A percentile compares a stretch with the other conserved stretches of the same genome.
Evolutionary conservation across 805 yeast genomes (phyloP).

Genomic region (Ogataea pignaliae): DNA sequence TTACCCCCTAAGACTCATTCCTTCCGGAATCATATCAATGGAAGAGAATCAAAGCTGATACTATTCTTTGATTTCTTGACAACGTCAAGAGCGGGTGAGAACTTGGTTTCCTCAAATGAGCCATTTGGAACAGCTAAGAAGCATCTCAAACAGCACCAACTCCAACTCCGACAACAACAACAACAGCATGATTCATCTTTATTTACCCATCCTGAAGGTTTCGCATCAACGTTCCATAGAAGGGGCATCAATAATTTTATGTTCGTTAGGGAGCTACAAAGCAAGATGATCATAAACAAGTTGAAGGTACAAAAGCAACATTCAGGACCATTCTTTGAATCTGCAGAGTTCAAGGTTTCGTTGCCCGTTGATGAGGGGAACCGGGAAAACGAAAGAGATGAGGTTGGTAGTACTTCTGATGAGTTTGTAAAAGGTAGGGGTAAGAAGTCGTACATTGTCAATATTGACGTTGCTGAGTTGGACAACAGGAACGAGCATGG

Average conservation of each 20-base stretch:
- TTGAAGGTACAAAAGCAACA: conserved; percentile 10
- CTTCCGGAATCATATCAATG: conserved; percentile 26
- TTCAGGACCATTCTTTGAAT: conserved; percentile 26
- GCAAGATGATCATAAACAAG: conserved; percentile 40
- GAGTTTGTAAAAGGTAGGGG: conserved; percentile 18
- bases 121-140: neutral
- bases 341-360: conserved; percentile 40
- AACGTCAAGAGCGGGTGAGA: conserved; percentile 19
- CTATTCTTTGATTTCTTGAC: conserved; percentile 25
- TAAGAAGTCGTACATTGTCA: conserved; percentile 37
- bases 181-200: conserved; percentile 14
- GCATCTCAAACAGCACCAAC: neutral
- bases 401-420: conserved; percentile 5
- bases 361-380: conserved; percentile 32
- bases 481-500: conserved; percentile 25
- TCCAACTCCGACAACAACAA: neutral
- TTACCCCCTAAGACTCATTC: conserved; percentile 25
- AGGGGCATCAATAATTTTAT: conserved; percentile 45
- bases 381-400: neutral
- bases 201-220: conserved; percentile 42
- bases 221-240: conserved; percentile 44
- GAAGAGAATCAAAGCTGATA: conserved; percentile 29
- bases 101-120: conserved; percentile 5
- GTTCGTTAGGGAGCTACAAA: conserved; percentile 47
- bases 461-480: conserved; percentile 38